These are phyloP conservation scores for Vachellia pachyceras DNA, from an alignment of 306 rosid genomes.

Conservation along the genomic window DNA sequence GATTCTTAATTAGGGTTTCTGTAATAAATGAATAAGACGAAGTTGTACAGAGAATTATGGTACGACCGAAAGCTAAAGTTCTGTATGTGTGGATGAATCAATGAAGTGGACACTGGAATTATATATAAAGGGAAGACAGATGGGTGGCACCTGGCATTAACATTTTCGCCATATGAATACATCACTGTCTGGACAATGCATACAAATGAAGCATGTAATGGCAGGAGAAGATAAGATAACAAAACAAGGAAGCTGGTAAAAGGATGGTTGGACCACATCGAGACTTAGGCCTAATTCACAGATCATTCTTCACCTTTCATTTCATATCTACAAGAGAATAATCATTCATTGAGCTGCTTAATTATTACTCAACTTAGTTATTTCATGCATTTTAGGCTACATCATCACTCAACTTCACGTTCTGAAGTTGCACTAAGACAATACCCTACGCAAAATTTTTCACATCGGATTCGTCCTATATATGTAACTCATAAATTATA, in stretches of 20 bases:
- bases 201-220: neutral
- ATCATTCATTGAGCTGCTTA: neutral
- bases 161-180: neutral
- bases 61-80: neutral
- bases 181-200: neutral
- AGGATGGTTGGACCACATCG: neutral
- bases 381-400: too few species aligned
- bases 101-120: neutral
- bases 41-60: neutral
- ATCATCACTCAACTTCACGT: too few species aligned
- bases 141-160: conserved; percentile 17
- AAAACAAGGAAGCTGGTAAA: neutral
- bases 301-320: conserved; percentile 15
- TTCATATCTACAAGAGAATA: neutral
- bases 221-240: neutral
- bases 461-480: too few species aligned
- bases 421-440: too few species aligned
- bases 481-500: too few species aligned
- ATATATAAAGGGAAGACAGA: neutral
- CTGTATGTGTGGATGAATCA: neutral
- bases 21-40: neutral
- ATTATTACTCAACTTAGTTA: neutral
- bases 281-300: neutral
- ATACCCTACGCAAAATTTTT: too few species aligned
- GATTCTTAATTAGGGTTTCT: neutral